A percentile compares a stretch with the other conserved stretches of the same genome.
Conservation (phyloP, 805 yeast genomes). For the Pichia cephalocereana region DNA sequence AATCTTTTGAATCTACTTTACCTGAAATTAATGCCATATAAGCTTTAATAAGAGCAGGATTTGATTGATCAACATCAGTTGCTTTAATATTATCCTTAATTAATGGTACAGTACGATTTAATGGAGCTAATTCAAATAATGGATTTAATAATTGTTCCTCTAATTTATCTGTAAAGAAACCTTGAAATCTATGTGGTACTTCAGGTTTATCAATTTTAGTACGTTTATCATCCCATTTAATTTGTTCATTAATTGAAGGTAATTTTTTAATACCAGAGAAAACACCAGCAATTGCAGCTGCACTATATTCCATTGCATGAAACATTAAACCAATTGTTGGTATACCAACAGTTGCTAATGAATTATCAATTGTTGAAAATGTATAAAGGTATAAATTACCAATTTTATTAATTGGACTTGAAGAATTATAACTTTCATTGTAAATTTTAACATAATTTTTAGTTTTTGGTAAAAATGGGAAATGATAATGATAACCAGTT, state of each 20-base stretch:
- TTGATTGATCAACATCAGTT: constrained; percentile 10
- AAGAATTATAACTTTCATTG: background rate
- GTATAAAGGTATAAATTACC: constrained; percentile 25
- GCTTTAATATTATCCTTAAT: constrained; percentile 1
- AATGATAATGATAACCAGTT: constrained; percentile 42
- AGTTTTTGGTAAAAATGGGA: constrained; percentile 27
- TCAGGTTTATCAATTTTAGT: constrained; percentile 10
- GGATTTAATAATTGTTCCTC: constrained; percentile 12
- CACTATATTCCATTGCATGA: constrained; percentile 40
- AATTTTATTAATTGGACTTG: constrained; percentile 10
- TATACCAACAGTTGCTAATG: constrained; percentile 33
- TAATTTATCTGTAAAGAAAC: constrained; percentile 6
- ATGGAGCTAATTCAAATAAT: constrained; percentile 9
- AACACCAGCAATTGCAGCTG: constrained; percentile 51
- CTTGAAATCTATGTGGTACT: constrained; percentile 12
- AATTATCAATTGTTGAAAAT: constrained; percentile 34
- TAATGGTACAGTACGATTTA: constrained; percentile 12
- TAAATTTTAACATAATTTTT: constrained; percentile 10
- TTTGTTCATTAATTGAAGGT: constrained; percentile 34
- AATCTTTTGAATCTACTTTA: constrained; percentile 4
- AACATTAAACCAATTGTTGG: constrained; percentile 36
- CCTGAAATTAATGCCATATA: constrained; percentile 7
- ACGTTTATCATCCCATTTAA: constrained; percentile 19
- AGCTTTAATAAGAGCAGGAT: constrained; percentile 7
- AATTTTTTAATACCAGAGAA: constrained; percentile 35